These are phyloP conservation scores for Lactifluus piperatus DNA, from an alignment of 768 basidiomycete species.

Conservation along the genomic window DNA sequence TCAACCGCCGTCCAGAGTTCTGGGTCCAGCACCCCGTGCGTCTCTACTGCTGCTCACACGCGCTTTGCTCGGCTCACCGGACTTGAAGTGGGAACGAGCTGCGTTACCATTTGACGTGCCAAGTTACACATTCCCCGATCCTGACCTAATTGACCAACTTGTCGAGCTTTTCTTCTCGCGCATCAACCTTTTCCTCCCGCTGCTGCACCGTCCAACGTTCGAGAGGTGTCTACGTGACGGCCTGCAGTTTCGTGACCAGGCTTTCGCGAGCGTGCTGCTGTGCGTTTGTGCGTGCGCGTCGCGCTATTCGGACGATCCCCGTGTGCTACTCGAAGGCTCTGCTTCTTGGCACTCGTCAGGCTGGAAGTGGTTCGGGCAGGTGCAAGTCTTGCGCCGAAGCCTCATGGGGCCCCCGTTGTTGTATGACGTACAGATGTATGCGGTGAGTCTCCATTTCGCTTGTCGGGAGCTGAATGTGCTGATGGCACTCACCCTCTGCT, in stretches of 20 bases:
- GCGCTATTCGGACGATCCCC: constrained; percentile 43
- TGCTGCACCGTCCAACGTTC: constrained; percentile 43
- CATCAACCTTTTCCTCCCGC: constrained; percentile 35
- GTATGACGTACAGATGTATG: constrained; percentile 64
- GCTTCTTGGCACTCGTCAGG: constrained; percentile 28
- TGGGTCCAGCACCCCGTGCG: constrained; percentile 42
- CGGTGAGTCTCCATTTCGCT: constrained; percentile 32
- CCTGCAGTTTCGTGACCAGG: constrained; percentile 33
- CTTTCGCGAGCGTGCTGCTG: constrained; percentile 40
- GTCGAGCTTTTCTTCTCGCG: constrained; percentile 41
- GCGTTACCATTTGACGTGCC: neutral
- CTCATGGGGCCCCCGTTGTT: constrained; percentile 49
- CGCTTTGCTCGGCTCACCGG: neutral
- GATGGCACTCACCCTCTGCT: neutral
- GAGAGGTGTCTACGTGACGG: constrained; percentile 30
- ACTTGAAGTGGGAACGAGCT: constrained; percentile 12
- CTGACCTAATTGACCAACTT: constrained; percentile 33
- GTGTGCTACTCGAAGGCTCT: constrained; percentile 30
- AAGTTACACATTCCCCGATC: constrained; percentile 25
- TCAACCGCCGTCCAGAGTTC: constrained; percentile 37
- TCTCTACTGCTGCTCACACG: neutral
- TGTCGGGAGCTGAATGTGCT: constrained; percentile 22
- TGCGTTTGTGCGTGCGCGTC: constrained; percentile 44
- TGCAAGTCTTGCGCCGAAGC: constrained; percentile 50
- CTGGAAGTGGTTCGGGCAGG: constrained; percentile 48